These are phyloP conservation scores for Coemansia sp. DNA, from an alignment of 192 early-diverging fungal genomes.

Conservation along the genomic window DNA sequence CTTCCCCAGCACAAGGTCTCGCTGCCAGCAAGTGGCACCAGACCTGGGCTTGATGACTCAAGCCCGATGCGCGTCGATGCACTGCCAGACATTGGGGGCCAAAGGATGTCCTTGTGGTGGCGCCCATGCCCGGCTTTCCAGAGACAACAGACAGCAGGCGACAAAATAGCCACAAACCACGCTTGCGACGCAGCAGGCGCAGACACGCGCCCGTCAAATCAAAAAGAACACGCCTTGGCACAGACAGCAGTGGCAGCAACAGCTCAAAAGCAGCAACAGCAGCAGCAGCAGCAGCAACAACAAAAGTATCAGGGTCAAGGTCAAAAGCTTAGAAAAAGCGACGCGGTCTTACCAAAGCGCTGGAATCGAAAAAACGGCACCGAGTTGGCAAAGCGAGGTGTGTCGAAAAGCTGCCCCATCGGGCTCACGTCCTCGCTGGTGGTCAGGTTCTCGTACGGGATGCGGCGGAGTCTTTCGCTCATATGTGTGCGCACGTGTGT, in stretches of 20 bases:
- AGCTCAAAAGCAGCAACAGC: not conserved
- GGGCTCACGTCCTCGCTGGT: constrained; percentile 43
- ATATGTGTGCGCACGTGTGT: constrained; percentile 10
- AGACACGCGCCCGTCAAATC: not conserved
- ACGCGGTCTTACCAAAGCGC: constrained; percentile 40
- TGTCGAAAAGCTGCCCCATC: constrained; percentile 50
- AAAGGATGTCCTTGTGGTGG: not conserved
- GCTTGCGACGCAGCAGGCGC: not conserved
- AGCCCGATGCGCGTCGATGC: not conserved
- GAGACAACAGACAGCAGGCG: not conserved
- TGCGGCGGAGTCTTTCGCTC: constrained; percentile 50
- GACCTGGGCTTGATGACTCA: not conserved
- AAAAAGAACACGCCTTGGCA: not conserved
- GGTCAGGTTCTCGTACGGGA: constrained; percentile 47
- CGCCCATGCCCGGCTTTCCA: not conserved
- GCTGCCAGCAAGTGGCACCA: not conserved
- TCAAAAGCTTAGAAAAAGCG: not conserved
- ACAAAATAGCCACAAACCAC: not conserved
- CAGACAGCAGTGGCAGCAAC: not conserved
- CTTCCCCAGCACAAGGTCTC: too few species aligned
- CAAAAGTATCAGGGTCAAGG: too few species aligned
- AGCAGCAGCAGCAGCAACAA: not conserved
- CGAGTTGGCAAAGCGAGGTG: constrained; percentile 53
- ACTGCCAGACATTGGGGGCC: not conserved
- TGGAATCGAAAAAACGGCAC: constrained; percentile 52